Conservation (phyloP, 768 basidiomycete species). For the Botryobasidium botryosum region DNA sequence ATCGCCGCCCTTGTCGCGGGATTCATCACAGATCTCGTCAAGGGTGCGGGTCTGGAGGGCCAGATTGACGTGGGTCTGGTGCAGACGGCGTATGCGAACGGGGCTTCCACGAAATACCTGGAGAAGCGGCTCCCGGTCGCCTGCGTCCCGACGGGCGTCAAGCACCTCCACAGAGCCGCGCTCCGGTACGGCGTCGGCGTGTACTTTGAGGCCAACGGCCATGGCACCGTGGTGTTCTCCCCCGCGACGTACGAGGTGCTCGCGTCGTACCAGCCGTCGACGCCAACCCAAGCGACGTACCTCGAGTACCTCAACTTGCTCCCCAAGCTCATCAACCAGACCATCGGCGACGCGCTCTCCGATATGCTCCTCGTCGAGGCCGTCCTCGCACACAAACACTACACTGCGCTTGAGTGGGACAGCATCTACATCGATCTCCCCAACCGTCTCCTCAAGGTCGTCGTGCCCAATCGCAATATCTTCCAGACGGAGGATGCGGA, state of each 20-base stretch:
- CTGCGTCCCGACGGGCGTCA: constrained; percentile 93
- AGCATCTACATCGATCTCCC: constrained; percentile 84
- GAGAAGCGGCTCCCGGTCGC: constrained; percentile 81
- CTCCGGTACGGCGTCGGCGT: constrained; percentile 91
- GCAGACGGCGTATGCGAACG: constrained; percentile 98
- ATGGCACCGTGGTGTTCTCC: constrained; percentile 94
- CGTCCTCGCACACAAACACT: constrained; percentile 77
- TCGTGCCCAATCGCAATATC: constrained; percentile 59
- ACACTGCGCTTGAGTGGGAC: constrained; percentile 78
- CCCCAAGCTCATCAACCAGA: constrained; percentile 84
- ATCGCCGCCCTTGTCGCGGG: constrained; percentile 87
- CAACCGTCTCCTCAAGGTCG: constrained; percentile 86
- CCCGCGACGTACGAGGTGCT: constrained; percentile 47
- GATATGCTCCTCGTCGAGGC: constrained; percentile 92
- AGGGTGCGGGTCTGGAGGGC: constrained; percentile 61
- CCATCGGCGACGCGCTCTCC: constrained; percentile 91
- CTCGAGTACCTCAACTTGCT: constrained; percentile 62
- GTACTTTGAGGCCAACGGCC: constrained; percentile 98
- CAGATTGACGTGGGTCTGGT: constrained; percentile 81
- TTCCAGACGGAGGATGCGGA: constrained; percentile 94
- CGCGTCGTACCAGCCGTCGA: constrained; percentile 46
- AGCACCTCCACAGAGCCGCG: constrained; percentile 94
- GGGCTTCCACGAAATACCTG: constrained; percentile 87
- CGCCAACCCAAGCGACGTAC: constrained; percentile 68
- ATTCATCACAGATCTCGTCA: constrained; percentile 82